Percentiles rank a stretch among this genome's conserved stretches.
phyloP scores from a whole-genome alignment of 768 basidiomycete species.

The Lentinula boryana region DNA sequence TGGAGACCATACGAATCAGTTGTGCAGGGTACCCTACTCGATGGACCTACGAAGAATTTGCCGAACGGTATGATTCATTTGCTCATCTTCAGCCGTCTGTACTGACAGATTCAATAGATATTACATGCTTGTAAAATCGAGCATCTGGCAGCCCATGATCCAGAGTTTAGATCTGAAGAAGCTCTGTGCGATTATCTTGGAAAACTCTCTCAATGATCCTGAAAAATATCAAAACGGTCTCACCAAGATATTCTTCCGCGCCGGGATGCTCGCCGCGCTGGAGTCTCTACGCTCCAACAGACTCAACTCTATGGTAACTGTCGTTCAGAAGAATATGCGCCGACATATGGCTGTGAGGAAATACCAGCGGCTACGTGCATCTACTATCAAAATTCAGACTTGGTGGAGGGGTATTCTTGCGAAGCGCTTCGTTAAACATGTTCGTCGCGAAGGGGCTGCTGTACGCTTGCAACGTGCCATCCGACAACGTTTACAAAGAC shows the following conservation, averaged over 20 bases:
- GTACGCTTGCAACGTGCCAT: conserved; percentile 67
- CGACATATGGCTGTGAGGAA: conserved; percentile 77
- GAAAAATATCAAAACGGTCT: conserved; percentile 97
- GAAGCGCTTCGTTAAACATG: conserved; percentile 57
- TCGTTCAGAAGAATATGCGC: conserved; percentile 97
- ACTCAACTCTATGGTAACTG: conserved; percentile 86
- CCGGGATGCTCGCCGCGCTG: conserved; percentile 95
- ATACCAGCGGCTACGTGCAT: conserved; percentile 63
- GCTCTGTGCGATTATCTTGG: conserved; percentile 81
- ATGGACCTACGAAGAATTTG: conserved; percentile 99
- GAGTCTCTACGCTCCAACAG: conserved; percentile 86
- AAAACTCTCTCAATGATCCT: conserved; percentile 81
- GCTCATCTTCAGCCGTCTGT: neutral
- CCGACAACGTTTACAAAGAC: conserved; percentile 70
- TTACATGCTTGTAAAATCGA: conserved; percentile 91
- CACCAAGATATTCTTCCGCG: conserved; percentile 98
- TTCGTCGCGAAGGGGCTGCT: conserved; percentile 73
- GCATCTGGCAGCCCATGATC: conserved; percentile 83
- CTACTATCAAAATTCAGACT: conserved; percentile 84
- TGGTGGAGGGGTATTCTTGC: conserved; percentile 93
- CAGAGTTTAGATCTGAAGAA: conserved; percentile 71
- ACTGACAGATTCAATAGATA: conserved; percentile 50
- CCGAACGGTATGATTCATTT: conserved; percentile 67
- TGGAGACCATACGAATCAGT: conserved; percentile 97
- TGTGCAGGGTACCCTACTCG: conserved; percentile 98